phyloP scores from a whole-genome alignment of 1,139 yeast species.

The Diutina ranongensis region DNA sequence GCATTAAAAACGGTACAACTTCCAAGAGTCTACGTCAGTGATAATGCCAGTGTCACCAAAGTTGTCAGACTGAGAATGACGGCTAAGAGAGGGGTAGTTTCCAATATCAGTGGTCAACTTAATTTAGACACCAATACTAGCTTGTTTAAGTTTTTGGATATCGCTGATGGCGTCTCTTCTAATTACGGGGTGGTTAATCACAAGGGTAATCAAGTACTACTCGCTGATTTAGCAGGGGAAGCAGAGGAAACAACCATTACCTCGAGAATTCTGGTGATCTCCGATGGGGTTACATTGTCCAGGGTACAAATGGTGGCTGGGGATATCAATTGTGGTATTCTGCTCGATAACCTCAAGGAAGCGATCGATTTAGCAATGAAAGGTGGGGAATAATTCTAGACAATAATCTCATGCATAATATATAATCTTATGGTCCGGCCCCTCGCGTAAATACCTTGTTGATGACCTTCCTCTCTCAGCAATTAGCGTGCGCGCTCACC shows the following conservation, averaged over 20 bases:
- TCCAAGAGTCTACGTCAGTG: constrained; percentile 59
- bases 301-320: neutral
- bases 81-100: constrained; percentile 37
- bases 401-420: neutral
- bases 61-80: constrained; percentile 41
- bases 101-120: constrained; percentile 23
- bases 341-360: neutral
- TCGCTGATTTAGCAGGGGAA: constrained; percentile 71
- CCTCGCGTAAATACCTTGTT: no score
- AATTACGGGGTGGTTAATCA: constrained; percentile 53
- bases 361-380: neutral
- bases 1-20: constrained; percentile 52
- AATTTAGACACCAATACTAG: constrained; percentile 18
- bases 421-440: no score
- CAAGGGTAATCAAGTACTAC: constrained; percentile 18
- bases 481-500: no score
- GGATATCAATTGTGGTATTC: neutral
- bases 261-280: constrained; percentile 20
- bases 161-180: constrained; percentile 35
- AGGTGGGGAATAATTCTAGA: no score
- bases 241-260: constrained; percentile 51
- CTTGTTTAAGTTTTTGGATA: constrained; percentile 18
- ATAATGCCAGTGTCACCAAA: constrained; percentile 31
- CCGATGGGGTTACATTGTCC: neutral
- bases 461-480: no score